A percentile compares a stretch with the other conserved stretches of the same genome.
Evolutionary conservation across 2,329 filamentous ascomycete species (phyloP).

Genomic region (Penicillium psychrosexuale): DNA sequence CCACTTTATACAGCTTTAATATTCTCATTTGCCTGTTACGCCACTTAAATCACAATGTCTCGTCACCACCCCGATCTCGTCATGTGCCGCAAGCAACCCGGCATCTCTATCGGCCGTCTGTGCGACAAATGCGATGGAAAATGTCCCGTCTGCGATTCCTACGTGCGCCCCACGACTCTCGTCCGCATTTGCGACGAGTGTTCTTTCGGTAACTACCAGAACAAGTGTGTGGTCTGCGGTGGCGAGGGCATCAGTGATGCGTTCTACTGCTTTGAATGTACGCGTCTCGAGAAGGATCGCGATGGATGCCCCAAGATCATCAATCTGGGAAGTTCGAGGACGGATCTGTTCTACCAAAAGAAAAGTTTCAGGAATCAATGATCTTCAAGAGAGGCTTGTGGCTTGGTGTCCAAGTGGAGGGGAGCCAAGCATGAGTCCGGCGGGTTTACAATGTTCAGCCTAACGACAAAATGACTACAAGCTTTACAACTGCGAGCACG

Average conservation of each 20-base stretch:
- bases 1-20: background rate
- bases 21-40: background rate
- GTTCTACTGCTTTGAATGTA: slow-evolving; percentile 99
- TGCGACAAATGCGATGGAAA: slow-evolving; percentile 99
- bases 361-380: slow-evolving; percentile 54
- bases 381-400: slow-evolving; percentile 13
- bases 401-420: slow-evolving; percentile 11
- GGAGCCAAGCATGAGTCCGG: slow-evolving; percentile 5
- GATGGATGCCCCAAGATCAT: slow-evolving; percentile 99
- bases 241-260: slow-evolving; percentile 97
- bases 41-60: slow-evolving; percentile 61
- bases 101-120: slow-evolving; percentile 95
- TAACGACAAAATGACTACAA: slow-evolving; percentile 4
- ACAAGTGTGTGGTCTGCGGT: slow-evolving; percentile 98
- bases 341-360: slow-evolving; percentile 80
- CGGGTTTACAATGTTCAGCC: slow-evolving; percentile 5
- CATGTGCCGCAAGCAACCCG: slow-evolving; percentile 98
- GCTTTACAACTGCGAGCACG: background rate
- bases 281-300: slow-evolving; percentile 89
- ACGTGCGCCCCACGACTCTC: slow-evolving; percentile 94
- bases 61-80: slow-evolving; percentile 97
- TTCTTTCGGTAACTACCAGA: slow-evolving; percentile 99
- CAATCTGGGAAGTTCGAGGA: slow-evolving; percentile 91
- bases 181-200: slow-evolving; percentile 99
- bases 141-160: slow-evolving; percentile 97